Evolutionary conservation across 1,284 basidiomycete genomes (phyloP).

Genomic region (Volvariella surrecta): DNA sequence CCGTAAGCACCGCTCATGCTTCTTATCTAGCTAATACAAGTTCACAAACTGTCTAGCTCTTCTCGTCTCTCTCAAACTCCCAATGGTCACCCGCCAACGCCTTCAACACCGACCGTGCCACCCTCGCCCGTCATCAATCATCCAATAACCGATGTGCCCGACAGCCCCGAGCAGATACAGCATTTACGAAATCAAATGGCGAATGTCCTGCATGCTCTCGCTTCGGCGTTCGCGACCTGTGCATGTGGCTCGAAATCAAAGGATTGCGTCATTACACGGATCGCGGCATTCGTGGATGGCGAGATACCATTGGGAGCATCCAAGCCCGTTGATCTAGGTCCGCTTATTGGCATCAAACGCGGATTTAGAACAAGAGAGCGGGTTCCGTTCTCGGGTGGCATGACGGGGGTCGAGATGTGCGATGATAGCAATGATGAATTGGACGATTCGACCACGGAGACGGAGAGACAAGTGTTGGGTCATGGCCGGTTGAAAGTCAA

Average conservation of each 20-base stretch:
- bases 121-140: slow-evolving; percentile 7
- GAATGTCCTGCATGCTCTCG: slow-evolving; percentile 64
- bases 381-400: slow-evolving; percentile 43
- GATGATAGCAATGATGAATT: slow-evolving; percentile 7
- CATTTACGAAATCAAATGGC: slow-evolving; percentile 59
- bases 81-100: neutral
- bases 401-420: slow-evolving; percentile 55
- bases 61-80: slow-evolving; percentile 11
- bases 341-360: slow-evolving; percentile 56
- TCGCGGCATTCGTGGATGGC: slow-evolving; percentile 56
- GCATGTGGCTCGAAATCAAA: slow-evolving; percentile 58
- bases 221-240: slow-evolving; percentile 70
- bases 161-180: slow-evolving; percentile 40
- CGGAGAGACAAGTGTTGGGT: slow-evolving; percentile 1
- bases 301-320: slow-evolving; percentile 12
- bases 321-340: slow-evolving; percentile 46
- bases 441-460: neutral
- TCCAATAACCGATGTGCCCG: slow-evolving; percentile 5
- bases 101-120: slow-evolving; percentile 8
- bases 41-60: slow-evolving; percentile 8
- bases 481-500: neutral
- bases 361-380: slow-evolving; percentile 58
- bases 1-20: slow-evolving; percentile 33
- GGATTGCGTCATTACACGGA: slow-evolving; percentile 60
- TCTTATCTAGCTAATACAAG: neutral